phyloP scores from a whole-genome alignment of 805 yeast genomes.

The Candida nanaspora region DNA sequence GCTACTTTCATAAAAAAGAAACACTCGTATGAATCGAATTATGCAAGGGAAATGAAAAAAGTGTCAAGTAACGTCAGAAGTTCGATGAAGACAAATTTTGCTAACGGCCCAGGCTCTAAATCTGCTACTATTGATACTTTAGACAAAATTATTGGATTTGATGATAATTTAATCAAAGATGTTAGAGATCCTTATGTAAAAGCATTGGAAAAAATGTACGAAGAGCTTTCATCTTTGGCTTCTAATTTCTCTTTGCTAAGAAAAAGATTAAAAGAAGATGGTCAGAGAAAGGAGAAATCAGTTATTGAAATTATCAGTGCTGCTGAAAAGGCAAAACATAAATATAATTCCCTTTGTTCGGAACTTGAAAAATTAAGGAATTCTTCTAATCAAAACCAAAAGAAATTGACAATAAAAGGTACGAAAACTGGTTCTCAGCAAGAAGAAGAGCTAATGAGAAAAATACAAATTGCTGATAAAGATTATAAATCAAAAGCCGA shows the following conservation, averaged over 20 bases:
- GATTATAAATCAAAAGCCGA: constrained; percentile 79
- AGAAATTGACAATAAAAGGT: constrained; percentile 73
- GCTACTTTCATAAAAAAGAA: constrained; percentile 71
- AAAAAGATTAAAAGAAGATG: constrained; percentile 75
- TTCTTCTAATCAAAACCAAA: constrained; percentile 77
- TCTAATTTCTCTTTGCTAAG: constrained; percentile 65
- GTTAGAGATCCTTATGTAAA: constrained; percentile 74
- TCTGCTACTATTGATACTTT: constrained; percentile 57
- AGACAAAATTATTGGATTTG: constrained; percentile 65
- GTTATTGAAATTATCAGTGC: constrained; percentile 72
- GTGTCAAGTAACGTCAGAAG: constrained; percentile 42
- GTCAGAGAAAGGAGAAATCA: constrained; percentile 74
- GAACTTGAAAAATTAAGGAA: constrained; percentile 75
- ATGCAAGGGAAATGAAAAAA: constrained; percentile 66
- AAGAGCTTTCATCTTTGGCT: constrained; percentile 69
- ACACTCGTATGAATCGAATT: constrained; percentile 72
- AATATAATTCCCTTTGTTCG: constrained; percentile 72
- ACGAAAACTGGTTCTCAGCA: constrained; percentile 76
- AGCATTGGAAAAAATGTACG: constrained; percentile 78
- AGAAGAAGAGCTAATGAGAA: constrained; percentile 80
- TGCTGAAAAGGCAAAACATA: constrained; percentile 82
- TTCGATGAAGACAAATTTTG: constrained; percentile 32
- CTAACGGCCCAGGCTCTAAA: constrained; percentile 34
- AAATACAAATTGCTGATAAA: constrained; percentile 76
- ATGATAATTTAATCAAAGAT: constrained; percentile 58